Conservation (phyloP, 2,329 filamentous ascomycete species). For the Ophiostoma tasmaniense region DNA sequence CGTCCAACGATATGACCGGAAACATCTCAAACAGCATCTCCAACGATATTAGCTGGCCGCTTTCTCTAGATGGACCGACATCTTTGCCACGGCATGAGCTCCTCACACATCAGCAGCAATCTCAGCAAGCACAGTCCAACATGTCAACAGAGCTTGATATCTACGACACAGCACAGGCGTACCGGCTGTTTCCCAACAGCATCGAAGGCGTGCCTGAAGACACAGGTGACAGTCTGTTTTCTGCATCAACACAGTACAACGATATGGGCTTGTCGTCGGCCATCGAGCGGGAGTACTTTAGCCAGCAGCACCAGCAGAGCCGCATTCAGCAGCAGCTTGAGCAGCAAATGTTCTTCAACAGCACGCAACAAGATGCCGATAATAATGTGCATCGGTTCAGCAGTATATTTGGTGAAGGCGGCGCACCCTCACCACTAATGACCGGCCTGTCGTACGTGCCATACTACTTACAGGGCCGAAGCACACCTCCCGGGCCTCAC, state of each 20-base stretch:
- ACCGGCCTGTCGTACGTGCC: conserved; percentile 11
- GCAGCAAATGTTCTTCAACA: background rate
- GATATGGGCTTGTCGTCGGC: background rate
- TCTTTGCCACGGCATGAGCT: background rate
- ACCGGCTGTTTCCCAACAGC: background rate
- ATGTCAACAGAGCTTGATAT: background rate
- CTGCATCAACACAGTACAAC: background rate
- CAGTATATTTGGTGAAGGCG: background rate
- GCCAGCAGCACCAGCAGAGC: background rate
- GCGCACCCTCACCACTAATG: conserved; percentile 5
- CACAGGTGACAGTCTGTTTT: background rate
- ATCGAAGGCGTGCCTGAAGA: background rate
- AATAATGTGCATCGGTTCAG: background rate
- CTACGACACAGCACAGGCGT: background rate
- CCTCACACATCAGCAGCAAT: background rate
- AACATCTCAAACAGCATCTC: background rate
- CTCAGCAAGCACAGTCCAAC: background rate
- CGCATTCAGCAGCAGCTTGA: background rate
- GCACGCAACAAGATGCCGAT: background rate
- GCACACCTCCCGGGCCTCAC: background rate
- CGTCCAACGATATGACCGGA: background rate
- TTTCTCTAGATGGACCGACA: background rate
- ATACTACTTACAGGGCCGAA: conserved; percentile 10
- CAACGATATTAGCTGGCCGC: background rate
- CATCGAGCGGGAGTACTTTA: background rate